These are phyloP conservation scores for Mucor piriformis DNA, from an alignment of 371 early-diverging fungal species.

Conservation along the genomic window DNA sequence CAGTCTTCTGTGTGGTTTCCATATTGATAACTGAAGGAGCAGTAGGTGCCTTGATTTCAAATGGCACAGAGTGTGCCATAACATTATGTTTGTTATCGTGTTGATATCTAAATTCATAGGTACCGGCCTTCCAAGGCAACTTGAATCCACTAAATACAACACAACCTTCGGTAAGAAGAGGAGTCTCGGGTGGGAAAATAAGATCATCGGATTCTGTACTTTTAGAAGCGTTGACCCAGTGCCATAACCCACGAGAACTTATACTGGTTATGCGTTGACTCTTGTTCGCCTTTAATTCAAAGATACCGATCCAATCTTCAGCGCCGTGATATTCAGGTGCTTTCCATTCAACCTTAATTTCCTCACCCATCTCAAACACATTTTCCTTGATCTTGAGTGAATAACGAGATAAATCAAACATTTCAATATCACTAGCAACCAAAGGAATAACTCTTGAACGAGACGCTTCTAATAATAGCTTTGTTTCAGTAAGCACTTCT, in stretches of 20 bases:
- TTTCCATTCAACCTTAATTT: conserved; percentile 71
- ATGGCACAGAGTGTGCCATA: conserved; percentile 74
- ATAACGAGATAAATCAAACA: conserved; percentile 56
- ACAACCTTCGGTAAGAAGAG: conserved; percentile 32
- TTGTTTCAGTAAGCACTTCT: conserved; percentile 63
- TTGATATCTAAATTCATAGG: conserved; percentile 89
- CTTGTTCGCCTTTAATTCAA: conserved; percentile 75
- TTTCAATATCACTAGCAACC: conserved; percentile 51
- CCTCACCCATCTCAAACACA: conserved; percentile 68
- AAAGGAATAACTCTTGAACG: conserved; percentile 46
- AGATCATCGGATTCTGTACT: conserved; percentile 4
- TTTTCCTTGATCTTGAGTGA: conserved; percentile 33
- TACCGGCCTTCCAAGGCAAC: conserved; percentile 85
- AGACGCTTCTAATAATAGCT: conserved; percentile 52
- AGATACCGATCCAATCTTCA: conserved; percentile 95
- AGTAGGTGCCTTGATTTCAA: conserved; percentile 66
- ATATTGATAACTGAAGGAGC: conserved; percentile 19
- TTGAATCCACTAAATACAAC: conserved; percentile 62
- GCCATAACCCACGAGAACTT: conserved; percentile 73
- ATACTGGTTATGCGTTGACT: conserved; percentile 73
- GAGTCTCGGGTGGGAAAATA: conserved; percentile 33
- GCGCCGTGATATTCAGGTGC: conserved; percentile 71
- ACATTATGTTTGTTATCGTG: conserved; percentile 85
- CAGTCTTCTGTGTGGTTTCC: conserved; percentile 23
- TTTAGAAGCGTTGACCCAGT: conserved; percentile 33